Conservation (phyloP, 257 asterid genomes). For the Solanum etuberosum region DNA sequence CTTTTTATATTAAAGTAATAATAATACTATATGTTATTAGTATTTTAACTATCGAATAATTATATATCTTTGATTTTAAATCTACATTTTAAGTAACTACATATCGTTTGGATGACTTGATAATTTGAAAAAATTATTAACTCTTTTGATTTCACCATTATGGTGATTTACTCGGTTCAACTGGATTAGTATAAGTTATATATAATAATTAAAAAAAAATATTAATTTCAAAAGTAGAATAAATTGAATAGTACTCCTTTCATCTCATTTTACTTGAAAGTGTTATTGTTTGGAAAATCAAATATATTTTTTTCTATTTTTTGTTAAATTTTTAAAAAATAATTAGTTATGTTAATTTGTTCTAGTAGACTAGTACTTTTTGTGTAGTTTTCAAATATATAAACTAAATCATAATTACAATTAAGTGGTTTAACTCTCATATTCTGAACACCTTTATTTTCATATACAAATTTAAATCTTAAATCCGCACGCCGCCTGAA, state of each 20-base stretch:
- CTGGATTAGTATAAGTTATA: background rate
- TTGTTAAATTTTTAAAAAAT: background rate
- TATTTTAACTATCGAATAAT: background rate
- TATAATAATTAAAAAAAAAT: background rate
- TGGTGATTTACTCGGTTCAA: background rate
- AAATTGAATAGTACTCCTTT: background rate
- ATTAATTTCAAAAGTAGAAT: background rate
- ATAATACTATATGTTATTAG: background rate
- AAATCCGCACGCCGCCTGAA: background rate
- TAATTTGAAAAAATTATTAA: background rate
- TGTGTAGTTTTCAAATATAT: background rate
- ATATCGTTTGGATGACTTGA: background rate
- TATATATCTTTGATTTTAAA: background rate
- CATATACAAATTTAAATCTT: background rate
- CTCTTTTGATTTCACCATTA: background rate
- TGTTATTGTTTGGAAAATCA: background rate
- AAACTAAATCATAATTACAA: background rate
- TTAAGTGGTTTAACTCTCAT: background rate
- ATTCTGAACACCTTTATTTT: background rate
- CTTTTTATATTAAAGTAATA: background rate
- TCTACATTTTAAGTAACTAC: background rate
- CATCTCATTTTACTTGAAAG: background rate
- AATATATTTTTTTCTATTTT: fast-evolving
- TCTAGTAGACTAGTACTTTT: background rate
- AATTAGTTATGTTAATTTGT: background rate